These are phyloP conservation scores for Pseudogymnoascus sp. DNA, from an alignment of 2,329 filamentous ascomycete species.

Conservation along the genomic window DNA sequence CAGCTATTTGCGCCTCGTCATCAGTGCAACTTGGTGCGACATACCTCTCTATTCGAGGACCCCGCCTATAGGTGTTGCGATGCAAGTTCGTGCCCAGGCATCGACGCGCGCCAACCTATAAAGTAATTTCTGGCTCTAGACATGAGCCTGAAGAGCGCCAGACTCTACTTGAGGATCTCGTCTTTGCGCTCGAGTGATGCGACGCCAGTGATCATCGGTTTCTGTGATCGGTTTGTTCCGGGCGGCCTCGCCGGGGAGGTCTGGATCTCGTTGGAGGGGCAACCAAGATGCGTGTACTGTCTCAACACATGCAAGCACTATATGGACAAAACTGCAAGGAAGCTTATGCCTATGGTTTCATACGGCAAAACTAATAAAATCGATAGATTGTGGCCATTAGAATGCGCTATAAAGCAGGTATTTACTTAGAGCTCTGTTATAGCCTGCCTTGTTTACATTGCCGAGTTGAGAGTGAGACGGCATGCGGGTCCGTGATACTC, in stretches of 20 bases:
- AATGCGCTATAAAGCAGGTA: not conserved
- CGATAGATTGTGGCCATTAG: not conserved
- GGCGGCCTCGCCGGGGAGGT: not conserved
- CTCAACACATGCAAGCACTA: not conserved
- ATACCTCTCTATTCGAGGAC: slow-evolving; percentile 2
- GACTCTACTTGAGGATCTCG: not conserved
- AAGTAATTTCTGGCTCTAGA: not conserved
- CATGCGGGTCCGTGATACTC: slow-evolving; percentile 1
- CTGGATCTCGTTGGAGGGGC: slow-evolving; percentile 5
- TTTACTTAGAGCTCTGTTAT: not conserved
- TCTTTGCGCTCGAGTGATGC: not conserved
- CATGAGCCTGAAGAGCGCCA: slow-evolving; percentile 3
- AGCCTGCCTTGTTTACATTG: slow-evolving; percentile 3
- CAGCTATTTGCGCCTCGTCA: not conserved
- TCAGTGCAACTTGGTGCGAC: not conserved
- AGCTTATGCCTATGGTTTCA: not conserved
- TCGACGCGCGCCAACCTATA: not conserved
- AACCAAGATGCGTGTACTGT: not conserved
- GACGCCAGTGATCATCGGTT: slow-evolving; percentile 1
- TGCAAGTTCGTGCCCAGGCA: not conserved
- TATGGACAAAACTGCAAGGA: not conserved
- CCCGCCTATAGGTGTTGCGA: not conserved
- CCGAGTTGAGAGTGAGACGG: not conserved
- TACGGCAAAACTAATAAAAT: not conserved
- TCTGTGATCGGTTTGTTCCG: slow-evolving; percentile 3